A percentile compares a stretch with the other conserved stretches of the same genome.
phyloP scores from a whole-genome alignment of 2,329 filamentous ascomycete genomes.

The Teratosphaeria viscida region DNA sequence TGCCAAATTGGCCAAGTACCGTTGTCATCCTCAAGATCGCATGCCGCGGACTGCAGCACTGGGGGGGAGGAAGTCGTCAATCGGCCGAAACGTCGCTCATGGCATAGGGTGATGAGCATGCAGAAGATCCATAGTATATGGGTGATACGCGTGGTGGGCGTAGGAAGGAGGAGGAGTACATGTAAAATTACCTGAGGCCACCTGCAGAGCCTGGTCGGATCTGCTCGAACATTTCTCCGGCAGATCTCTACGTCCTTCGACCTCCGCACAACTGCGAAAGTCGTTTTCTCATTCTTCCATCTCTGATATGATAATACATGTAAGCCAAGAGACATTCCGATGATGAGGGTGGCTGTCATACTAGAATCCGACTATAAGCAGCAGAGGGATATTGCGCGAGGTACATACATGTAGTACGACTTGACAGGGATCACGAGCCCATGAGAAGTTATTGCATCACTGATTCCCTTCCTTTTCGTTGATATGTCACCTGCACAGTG shows the following conservation, averaged over 20 bases:
- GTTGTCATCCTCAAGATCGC: not conserved
- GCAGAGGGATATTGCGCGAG: not conserved
- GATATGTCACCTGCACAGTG: not conserved
- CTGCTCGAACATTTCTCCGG: not conserved
- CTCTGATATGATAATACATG: too few relatives aligned
- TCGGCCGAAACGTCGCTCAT: not conserved
- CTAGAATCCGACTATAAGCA: not conserved
- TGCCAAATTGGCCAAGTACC: not conserved
- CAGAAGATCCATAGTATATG: not conserved
- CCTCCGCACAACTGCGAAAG: too few relatives aligned
- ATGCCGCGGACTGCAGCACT: not conserved
- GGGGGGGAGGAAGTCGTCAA: not conserved
- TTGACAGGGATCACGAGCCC: not conserved
- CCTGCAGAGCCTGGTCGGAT: not conserved
- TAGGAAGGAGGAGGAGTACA: not conserved
- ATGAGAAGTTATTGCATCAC: not conserved
- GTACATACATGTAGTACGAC: not conserved
- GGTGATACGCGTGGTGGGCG: not conserved
- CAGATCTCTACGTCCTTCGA: not conserved
- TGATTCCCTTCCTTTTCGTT: not conserved
- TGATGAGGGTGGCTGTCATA: not conserved
- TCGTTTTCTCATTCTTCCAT: too few relatives aligned
- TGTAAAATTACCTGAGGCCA: not conserved
- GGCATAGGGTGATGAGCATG: not conserved
- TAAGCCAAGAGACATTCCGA: not conserved